Conservation (phyloP, 352 stramenopile species). For the Globisporangium mamillatum region DNA sequence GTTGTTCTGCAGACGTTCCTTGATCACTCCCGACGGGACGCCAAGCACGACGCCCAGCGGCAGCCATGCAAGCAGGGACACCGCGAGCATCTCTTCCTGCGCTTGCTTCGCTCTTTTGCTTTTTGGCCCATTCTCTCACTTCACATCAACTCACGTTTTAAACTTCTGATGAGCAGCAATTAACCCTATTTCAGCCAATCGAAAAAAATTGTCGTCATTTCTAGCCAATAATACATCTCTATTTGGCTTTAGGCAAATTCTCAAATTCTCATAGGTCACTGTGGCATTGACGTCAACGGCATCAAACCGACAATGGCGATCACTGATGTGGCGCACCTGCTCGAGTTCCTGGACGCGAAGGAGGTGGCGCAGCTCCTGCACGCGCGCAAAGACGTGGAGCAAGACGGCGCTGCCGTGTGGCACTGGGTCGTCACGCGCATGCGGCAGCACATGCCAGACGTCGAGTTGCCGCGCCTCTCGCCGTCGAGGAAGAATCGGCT, state of each 20-base stretch:
- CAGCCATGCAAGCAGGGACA: constrained; percentile 32
- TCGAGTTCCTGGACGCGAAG: constrained; percentile 49
- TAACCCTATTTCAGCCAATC: constrained; percentile 19
- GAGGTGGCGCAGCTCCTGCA: constrained; percentile 34
- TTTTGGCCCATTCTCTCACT: not conserved
- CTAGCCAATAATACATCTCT: constrained; percentile 1
- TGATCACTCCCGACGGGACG: constrained; percentile 43
- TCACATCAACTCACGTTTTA: not conserved
- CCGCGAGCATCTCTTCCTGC: constrained; percentile 11
- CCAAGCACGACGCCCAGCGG: constrained; percentile 43
- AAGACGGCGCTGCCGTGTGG: constrained; percentile 35
- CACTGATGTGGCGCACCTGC: constrained; percentile 37
- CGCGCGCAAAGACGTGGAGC: constrained; percentile 24
- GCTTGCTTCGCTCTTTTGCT: not conserved
- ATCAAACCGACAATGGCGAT: constrained; percentile 18
- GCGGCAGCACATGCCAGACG: constrained; percentile 19
- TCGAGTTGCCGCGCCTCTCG: constrained; percentile 26
- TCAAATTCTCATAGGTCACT: not conserved
- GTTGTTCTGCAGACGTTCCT: constrained; percentile 42
- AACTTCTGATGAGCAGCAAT: not conserved
- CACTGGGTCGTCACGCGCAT: constrained; percentile 39
- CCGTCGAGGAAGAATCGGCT: constrained; percentile 22
- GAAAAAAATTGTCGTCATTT: not conserved
- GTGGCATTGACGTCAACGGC: constrained; percentile 1
- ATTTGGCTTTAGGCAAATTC: not conserved